Conservation (phyloP, 129 eudicot species). For the Gnaphalium uliginosum region DNA sequence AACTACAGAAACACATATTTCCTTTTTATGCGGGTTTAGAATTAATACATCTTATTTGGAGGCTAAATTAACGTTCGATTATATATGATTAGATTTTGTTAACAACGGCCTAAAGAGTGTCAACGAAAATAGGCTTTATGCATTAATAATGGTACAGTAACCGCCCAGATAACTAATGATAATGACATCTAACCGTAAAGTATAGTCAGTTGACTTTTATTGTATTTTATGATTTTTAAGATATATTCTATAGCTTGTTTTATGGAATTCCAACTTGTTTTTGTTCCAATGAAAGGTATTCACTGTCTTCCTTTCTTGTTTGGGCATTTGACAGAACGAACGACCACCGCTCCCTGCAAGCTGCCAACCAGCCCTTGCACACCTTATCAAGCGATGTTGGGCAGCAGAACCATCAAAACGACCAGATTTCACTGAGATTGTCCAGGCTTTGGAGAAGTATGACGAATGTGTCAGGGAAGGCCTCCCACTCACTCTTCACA, state of each 20-base stretch:
- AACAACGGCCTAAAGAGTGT: no score
- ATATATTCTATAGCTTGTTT: neutral
- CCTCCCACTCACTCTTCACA: slow-evolving; percentile 76
- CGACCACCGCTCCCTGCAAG: slow-evolving; percentile 93
- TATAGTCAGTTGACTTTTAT: neutral
- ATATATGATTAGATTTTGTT: no score
- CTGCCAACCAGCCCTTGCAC: slow-evolving; percentile 93
- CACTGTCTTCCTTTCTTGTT: neutral
- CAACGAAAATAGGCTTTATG: no score
- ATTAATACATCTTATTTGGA: no score
- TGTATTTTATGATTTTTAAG: neutral
- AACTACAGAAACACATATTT: neutral
- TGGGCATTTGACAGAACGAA: slow-evolving; percentile 55
- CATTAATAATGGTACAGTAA: no score
- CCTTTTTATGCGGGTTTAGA: neutral
- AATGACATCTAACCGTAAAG: neutral
- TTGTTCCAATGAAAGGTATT: neutral
- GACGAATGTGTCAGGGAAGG: slow-evolving; percentile 95
- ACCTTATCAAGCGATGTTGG: slow-evolving; percentile 92
- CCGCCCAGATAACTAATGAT: neutral
- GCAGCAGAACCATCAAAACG: slow-evolving; percentile 85
- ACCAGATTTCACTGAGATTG: slow-evolving; percentile 89
- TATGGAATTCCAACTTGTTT: neutral
- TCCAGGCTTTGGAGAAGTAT: slow-evolving; percentile 72
- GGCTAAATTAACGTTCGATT: no score